Conservation (phyloP, 306 rosid species). For the Trifolium dubium region DNA sequence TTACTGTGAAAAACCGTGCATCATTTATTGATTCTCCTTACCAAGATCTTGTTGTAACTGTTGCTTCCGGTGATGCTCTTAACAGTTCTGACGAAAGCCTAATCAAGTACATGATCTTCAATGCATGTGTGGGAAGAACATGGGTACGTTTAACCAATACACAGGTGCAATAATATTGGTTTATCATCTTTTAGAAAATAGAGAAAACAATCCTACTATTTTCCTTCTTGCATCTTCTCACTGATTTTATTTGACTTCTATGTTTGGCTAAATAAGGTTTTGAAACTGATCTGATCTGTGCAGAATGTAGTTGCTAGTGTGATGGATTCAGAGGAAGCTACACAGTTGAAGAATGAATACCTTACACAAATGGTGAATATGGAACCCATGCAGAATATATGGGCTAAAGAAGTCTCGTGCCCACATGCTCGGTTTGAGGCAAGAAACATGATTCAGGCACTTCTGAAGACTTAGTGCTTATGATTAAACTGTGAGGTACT, state of each 20-base stretch:
- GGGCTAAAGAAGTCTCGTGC: conserved; percentile 66
- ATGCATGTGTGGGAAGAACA: conserved; percentile 62
- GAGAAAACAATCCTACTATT: conserved; percentile 6
- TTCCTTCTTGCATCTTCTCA: conserved; percentile 14
- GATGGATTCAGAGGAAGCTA: conserved; percentile 62
- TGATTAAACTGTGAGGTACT: neutral
- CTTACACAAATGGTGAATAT: conserved; percentile 45
- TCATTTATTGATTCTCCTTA: conserved; percentile 58
- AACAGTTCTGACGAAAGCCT: conserved; percentile 66
- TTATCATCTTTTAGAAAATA: conserved; percentile 27
- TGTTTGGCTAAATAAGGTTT: conserved; percentile 34
- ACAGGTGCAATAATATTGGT: conserved; percentile 6
- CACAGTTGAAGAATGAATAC: conserved; percentile 51
- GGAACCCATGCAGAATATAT: conserved; percentile 54
- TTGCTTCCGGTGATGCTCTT: conserved; percentile 56
- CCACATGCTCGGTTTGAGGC: conserved; percentile 54
- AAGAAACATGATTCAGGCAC: conserved; percentile 59
- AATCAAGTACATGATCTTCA: conserved; percentile 61
- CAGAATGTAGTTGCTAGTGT: conserved; percentile 67
- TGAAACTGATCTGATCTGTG: conserved; percentile 31
- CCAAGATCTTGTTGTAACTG: conserved; percentile 66
- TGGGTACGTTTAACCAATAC: conserved; percentile 67
- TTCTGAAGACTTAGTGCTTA: conserved; percentile 42
- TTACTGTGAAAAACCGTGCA: conserved; percentile 69
- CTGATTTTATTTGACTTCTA: conserved; percentile 19